Evolutionary conservation across 2,329 filamentous ascomycete species (phyloP), one percentile per base, ranked within the genome.

Genomic region (Penicillium glabrum): DNA sequence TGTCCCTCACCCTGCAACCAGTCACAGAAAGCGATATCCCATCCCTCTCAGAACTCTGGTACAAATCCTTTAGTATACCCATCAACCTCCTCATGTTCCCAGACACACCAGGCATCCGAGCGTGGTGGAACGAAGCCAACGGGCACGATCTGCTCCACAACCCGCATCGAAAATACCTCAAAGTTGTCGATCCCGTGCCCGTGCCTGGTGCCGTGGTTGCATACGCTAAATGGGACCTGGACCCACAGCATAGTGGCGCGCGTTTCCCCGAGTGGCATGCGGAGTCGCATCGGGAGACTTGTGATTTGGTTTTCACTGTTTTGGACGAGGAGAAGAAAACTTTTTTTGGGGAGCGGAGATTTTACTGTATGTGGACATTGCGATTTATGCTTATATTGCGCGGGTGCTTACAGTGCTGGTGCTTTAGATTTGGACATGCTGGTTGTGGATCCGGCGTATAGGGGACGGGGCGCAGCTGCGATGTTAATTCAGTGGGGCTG

Each of bases 371-470:
- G 56, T 56, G 39, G 31, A 33, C 2, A 33, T 33, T 33, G 31
- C 31, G 16, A 31, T 5, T 14, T 6, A 14, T 33, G 31, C 31
- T 33, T 2, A 16, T 33, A 33, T 14, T 31, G 19, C 23, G 41
- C 11, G 5, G 3, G n/a, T 51, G n/a, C 11, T 46, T n/a, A 35
- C 31, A 11, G 21, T 31, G 16, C 10, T 9, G 27, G 2, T 29
- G 27, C 27, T 29, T 13, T 37, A 58, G 50, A 61, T 50, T 45
- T 61, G 43, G 59, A 61, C 43, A 59, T 56, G 57, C 51, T 59
- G 31, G 68, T 69, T 16, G 75, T 74, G 21, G 69, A 76, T 46
- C 76, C 76, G 0, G 66, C 72, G 19, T 71, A 77, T 43, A 72
- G 76, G 54, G 58, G 72, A 1, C 70, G 72, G 21, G 76, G 74